A percentile compares a stretch with the other conserved stretches of the same genome.
These are phyloP conservation scores for Dioscorea cayenensis DNA, from an alignment of 116 monocot genomes.

Conservation along the genomic window DNA sequence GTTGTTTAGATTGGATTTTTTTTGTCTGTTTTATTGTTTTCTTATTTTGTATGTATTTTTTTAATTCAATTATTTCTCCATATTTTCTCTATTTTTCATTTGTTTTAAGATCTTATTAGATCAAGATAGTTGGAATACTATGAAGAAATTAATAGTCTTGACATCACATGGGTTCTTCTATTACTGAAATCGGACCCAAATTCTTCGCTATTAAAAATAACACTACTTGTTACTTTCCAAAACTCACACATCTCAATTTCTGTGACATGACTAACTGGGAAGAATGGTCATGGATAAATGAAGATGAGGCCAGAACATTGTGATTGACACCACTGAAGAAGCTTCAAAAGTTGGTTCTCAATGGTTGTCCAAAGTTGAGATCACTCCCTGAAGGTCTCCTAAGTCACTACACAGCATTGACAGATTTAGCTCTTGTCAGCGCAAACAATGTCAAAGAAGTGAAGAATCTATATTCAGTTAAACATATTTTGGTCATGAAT, in stretches of 20 bases:
- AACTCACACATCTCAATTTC: constrained; percentile 15
- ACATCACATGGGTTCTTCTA: neutral
- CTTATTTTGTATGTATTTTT: no score
- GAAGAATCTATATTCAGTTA: constrained; percentile 8
- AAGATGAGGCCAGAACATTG: neutral
- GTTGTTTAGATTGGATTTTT: no score
- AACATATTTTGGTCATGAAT: constrained; percentile 10
- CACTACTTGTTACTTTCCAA: constrained; percentile 12
- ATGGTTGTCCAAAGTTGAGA: constrained; percentile 13
- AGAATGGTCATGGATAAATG: constrained; percentile 12
- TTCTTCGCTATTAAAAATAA: neutral
- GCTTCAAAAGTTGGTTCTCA: constrained; percentile 13
- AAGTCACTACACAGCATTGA: constrained; percentile 9
- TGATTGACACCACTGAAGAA: constrained; percentile 1
- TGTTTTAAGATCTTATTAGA: no score
- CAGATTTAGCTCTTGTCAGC: constrained; percentile 6
- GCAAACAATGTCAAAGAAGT: constrained; percentile 9
- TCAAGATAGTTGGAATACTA: no score
- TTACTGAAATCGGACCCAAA: constrained; percentile 14
- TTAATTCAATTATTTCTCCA: no score
- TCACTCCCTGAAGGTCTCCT: constrained; percentile 18
- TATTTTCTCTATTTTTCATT: no score
- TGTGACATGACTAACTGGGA: constrained; percentile 16
- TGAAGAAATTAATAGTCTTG: no score
- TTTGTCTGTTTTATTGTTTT: no score